Evolutionary conservation across 352 stramenopile species (phyloP).

Genomic region (Pilasporangium apinafurcum): DNA sequence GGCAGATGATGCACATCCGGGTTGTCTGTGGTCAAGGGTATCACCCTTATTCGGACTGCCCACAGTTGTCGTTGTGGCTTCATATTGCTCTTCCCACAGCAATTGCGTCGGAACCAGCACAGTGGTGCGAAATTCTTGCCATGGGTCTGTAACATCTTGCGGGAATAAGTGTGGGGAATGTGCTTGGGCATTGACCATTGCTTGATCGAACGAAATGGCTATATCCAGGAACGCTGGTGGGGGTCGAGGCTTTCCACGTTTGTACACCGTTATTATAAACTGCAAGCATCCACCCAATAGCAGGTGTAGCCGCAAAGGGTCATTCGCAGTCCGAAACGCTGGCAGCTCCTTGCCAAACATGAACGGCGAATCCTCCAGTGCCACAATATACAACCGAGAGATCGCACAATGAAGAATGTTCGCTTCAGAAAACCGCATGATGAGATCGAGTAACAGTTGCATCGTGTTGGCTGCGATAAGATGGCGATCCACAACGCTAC

Average conservation of each 20-base stretch:
- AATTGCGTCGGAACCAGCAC: conserved; percentile 54
- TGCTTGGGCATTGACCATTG: conserved; percentile 48
- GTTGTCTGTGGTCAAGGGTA: neutral
- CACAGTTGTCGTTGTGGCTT: conserved; percentile 4
- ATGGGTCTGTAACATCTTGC: conserved; percentile 21
- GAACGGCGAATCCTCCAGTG: conserved; percentile 71
- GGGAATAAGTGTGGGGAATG: conserved; percentile 45
- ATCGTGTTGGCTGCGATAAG: conserved; percentile 34
- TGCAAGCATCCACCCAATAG: conserved; percentile 39
- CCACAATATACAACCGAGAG: conserved; percentile 63
- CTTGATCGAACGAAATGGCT: conserved; percentile 71
- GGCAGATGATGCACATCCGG: neutral
- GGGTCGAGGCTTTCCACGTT: conserved; percentile 9
- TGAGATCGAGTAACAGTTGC: conserved; percentile 79
- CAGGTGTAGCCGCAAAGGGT: conserved; percentile 46
- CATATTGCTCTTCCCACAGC: conserved; percentile 61
- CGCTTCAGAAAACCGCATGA: conserved; percentile 89
- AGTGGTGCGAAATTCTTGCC: conserved; percentile 37
- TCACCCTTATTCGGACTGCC: neutral
- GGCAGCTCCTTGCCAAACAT: conserved; percentile 78
- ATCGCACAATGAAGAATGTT: conserved; percentile 66
- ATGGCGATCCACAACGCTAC: conserved; percentile 37
- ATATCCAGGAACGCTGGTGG: conserved; percentile 63
- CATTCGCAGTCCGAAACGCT: conserved; percentile 41
- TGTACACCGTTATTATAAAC: conserved; percentile 32